phyloP scores from a whole-genome alignment of 2,329 filamentous ascomycete genomes.

The Colletotrichum graminicola region DNA sequence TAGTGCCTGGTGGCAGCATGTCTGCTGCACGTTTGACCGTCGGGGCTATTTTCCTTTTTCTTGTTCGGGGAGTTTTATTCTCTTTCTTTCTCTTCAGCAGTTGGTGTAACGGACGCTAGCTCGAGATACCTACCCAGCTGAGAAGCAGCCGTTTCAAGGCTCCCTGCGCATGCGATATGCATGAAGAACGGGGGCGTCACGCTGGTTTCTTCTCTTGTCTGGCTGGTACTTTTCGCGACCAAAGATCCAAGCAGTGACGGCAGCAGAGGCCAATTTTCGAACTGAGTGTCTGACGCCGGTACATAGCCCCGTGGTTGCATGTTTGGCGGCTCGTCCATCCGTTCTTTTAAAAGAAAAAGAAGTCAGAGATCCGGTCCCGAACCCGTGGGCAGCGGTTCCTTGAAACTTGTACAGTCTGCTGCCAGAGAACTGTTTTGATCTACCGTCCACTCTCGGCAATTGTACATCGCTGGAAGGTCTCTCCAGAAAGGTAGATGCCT shows the following conservation, averaged over 20 bases:
- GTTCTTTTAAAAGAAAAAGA: constrained; percentile 32
- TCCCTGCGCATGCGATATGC: constrained; percentile 33
- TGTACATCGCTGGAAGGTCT: constrained; percentile 15
- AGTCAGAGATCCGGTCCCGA: constrained; percentile 14
- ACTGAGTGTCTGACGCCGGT: background rate
- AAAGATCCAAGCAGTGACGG: constrained; percentile 8
- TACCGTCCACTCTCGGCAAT: background rate
- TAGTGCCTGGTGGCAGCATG: constrained; percentile 10
- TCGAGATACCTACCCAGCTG: constrained; percentile 9
- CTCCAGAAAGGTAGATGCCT: constrained; percentile 29
- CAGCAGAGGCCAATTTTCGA: background rate
- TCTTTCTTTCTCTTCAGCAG: constrained; percentile 4
- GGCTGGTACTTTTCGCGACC: constrained; percentile 19
- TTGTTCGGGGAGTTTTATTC: background rate
- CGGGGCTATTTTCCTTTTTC: background rate
- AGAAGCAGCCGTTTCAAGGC: constrained; percentile 35
- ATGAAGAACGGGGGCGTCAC: constrained; percentile 33
- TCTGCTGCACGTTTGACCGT: constrained; percentile 8
- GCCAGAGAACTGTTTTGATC: constrained; percentile 25
- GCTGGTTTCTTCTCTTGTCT: constrained; percentile 27
- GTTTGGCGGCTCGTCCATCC: constrained; percentile 31
- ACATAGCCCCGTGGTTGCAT: constrained; percentile 1
- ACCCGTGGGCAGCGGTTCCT: constrained; percentile 25
- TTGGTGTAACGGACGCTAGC: background rate
- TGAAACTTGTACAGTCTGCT: constrained; percentile 23